These are phyloP conservation scores for Candida cerambycidarum DNA, from an alignment of 805 yeast species.

Conservation along the genomic window DNA sequence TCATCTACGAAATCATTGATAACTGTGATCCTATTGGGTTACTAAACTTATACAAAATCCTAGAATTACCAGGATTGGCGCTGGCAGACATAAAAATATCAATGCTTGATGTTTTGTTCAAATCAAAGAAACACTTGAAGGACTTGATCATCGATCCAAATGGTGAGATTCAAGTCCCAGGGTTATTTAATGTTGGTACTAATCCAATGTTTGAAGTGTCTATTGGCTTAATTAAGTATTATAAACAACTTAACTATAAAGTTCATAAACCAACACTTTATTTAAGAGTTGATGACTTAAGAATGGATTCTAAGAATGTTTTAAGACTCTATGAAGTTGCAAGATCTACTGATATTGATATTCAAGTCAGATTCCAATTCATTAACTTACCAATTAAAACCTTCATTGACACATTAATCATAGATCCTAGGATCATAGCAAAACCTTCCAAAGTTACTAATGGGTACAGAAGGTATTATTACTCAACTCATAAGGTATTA, in stretches of 20 bases:
- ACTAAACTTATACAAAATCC: neutral
- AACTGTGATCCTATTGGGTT: conserved; percentile 1
- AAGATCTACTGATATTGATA: neutral
- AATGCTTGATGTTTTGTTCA: neutral
- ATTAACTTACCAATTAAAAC: neutral
- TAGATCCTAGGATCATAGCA: neutral
- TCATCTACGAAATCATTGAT: conserved; percentile 1
- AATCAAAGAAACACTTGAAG: neutral
- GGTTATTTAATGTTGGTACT: neutral
- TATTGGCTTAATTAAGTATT: neutral
- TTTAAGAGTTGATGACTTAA: neutral
- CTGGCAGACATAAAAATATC: too few relatives aligned
- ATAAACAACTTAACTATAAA: neutral
- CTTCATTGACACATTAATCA: neutral
- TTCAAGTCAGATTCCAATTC: neutral
- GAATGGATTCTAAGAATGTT: neutral
- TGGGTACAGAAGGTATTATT: too few relatives aligned
- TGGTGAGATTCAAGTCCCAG: neutral
- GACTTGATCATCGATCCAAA: neutral
- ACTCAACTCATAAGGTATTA: neutral
- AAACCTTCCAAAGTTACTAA: neutral
- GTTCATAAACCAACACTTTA: neutral
- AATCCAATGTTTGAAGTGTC: neutral
- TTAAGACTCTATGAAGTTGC: neutral
- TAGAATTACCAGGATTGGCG: neutral